Conservation (phyloP, 495 filamentous ascomycete species). For the Neurospora pannonica region DNA sequence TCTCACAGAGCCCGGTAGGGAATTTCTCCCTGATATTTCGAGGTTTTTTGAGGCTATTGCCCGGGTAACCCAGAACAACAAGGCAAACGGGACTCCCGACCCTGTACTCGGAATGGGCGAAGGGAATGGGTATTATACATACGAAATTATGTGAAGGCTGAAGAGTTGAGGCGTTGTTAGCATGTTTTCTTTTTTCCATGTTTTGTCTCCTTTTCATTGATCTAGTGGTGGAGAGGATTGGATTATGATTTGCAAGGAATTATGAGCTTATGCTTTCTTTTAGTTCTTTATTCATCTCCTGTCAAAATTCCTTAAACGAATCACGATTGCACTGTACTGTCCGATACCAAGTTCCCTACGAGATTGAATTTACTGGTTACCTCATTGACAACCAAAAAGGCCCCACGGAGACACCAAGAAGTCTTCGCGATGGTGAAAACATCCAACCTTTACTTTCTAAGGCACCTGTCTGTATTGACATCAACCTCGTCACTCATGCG, state of each 20-base stretch:
- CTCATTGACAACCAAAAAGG: neutral
- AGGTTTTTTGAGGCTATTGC: neutral
- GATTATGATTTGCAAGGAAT: neutral
- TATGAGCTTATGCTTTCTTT: neutral
- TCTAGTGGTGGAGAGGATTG: neutral
- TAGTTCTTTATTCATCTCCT: neutral
- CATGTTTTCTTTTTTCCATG: neutral
- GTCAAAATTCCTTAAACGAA: neutral
- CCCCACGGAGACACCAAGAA: neutral
- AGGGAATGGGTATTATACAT: neutral
- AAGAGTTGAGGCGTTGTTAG: no score
- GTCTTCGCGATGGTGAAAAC: neutral
- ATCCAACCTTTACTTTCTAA: neutral
- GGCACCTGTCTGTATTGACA: neutral
- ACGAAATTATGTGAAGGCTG: neutral
- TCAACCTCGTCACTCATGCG: neutral
- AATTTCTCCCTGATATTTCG: neutral
- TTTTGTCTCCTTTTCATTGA: neutral
- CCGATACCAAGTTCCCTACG: neutral
- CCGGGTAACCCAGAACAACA: neutral
- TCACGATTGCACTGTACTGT: neutral
- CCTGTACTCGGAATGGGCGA: neutral
- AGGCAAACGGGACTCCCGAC: neutral
- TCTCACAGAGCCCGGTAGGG: neutral
- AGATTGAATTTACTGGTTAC: neutral